These are phyloP conservation scores for Dionaea muscipula DNA, from an alignment of 179 eudicot species.

Conservation along the genomic window DNA sequence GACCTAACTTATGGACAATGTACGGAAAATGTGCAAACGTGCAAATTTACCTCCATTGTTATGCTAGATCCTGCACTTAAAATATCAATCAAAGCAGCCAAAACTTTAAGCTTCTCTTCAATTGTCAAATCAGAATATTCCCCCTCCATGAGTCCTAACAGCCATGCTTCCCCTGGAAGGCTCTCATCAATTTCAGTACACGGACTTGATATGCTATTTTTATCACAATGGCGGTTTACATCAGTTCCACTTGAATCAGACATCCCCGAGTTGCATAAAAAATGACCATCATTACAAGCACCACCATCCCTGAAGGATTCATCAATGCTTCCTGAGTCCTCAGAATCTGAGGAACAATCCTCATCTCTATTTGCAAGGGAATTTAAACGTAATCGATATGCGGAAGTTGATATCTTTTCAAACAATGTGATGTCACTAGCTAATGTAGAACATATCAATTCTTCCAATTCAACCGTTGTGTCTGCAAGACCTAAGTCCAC, in stretches of 20 bases:
- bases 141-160: conserved; percentile 82
- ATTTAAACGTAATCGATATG: conserved; percentile 64
- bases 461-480: conserved; percentile 44
- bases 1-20: no score
- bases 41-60: conserved; percentile 56
- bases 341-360: conserved; percentile 42
- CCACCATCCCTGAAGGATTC: conserved; percentile 38
- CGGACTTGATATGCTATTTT: conserved; percentile 17
- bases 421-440: conserved; percentile 85
- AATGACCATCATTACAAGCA: conserved; percentile 24
- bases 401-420: conserved; percentile 65
- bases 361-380: conserved; percentile 37
- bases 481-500: conserved; percentile 45
- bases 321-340: conserved; percentile 67
- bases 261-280: conserved; percentile 42
- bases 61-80: conserved; percentile 60
- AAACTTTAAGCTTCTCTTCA: conserved; percentile 72
- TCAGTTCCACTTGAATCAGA: conserved; percentile 18
- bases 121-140: conserved; percentile 83
- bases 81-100: conserved; percentile 68
- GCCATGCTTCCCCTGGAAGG: conserved; percentile 79
- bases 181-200: conserved; percentile 85
- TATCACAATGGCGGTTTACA: conserved; percentile 13
- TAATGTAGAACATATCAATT: conserved; percentile 47
- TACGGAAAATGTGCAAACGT: no score